Percentiles rank a stretch among this genome's conserved stretches.
phyloP scores from a whole-genome alignment of 78 protist genomes.

The Trichosphaerium sp. region DNA sequence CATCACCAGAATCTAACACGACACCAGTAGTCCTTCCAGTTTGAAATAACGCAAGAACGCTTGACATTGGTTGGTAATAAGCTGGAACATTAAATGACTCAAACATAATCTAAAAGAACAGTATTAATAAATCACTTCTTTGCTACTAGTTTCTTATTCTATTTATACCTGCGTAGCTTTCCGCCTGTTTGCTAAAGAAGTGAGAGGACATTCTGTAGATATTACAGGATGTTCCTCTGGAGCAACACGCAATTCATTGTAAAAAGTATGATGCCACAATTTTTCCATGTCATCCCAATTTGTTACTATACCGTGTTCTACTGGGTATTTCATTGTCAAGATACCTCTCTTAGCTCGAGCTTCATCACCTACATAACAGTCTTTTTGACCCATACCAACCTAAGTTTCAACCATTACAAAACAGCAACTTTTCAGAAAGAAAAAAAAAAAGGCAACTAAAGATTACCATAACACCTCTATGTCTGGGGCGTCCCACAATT shows the following conservation, averaged over 20 bases:
- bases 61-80: constrained; percentile 25
- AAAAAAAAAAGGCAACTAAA: too few species aligned
- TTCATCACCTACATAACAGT: constrained; percentile 68
- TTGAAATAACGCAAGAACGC: constrained; percentile 50
- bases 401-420: too few species aligned
- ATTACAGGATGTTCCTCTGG: constrained; percentile 27
- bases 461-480: too few species aligned
- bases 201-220: constrained; percentile 49
- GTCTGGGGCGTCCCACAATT: too few species aligned
- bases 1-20: constrained; percentile 55
- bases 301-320: constrained; percentile 26
- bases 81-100: constrained; percentile 52
- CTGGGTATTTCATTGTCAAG: constrained; percentile 27
- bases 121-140: too few species aligned
- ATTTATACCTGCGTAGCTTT: constrained; percentile 33
- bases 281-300: constrained; percentile 61
- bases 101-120: constrained; percentile 54
- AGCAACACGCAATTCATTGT: too few species aligned
- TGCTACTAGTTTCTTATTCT: too few species aligned
- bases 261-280: constrained; percentile 54
- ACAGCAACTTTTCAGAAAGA: too few species aligned
- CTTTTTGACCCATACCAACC: constrained; percentile 39
- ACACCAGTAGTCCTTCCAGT: constrained; percentile 61
- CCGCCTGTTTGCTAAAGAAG: too few species aligned
- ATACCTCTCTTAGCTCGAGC: constrained; percentile 60